phyloP scores from a whole-genome alignment of 2,329 filamentous ascomycete species.

The Simplicillium aogashimaense region DNA sequence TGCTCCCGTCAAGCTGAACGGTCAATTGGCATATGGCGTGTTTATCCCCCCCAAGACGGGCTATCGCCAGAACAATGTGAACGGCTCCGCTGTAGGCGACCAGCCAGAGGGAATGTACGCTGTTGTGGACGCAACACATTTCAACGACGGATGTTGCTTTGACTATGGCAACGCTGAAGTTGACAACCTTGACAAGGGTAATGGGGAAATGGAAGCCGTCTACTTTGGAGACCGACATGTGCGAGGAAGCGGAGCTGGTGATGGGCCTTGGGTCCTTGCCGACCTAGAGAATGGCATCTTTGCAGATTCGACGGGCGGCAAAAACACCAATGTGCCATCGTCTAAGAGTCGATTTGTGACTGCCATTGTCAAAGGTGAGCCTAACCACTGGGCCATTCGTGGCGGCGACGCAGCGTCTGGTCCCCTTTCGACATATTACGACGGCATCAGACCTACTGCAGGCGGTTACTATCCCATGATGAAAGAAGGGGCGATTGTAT shows the following conservation, averaged over 20 bases:
- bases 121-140: conserved; percentile 48
- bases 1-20: conserved; percentile 50
- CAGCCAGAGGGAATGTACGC: conserved; percentile 49
- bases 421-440: conserved; percentile 47
- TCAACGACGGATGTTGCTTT: conserved; percentile 46
- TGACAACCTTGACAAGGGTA: conserved; percentile 41
- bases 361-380: conserved; percentile 43
- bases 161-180: conserved; percentile 49
- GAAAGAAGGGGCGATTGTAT: conserved; percentile 56
- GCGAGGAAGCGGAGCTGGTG: conserved; percentile 48
- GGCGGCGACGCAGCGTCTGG: conserved; percentile 46
- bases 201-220: conserved; percentile 59
- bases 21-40: conserved; percentile 53
- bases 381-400: conserved; percentile 48
- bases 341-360: conserved; percentile 46
- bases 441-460: conserved; percentile 39
- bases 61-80: conserved; percentile 50
- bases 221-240: conserved; percentile 43
- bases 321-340: conserved; percentile 43
- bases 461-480: conserved; percentile 50
- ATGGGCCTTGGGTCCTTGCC: conserved; percentile 58
- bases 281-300: conserved; percentile 60
- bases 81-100: conserved; percentile 43
- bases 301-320: conserved; percentile 34
- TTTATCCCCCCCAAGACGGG: conserved; percentile 51